phyloP scores from a whole-genome alignment of 2,329 filamentous ascomycete genomes.

The Ramularia endophylla region DNA sequence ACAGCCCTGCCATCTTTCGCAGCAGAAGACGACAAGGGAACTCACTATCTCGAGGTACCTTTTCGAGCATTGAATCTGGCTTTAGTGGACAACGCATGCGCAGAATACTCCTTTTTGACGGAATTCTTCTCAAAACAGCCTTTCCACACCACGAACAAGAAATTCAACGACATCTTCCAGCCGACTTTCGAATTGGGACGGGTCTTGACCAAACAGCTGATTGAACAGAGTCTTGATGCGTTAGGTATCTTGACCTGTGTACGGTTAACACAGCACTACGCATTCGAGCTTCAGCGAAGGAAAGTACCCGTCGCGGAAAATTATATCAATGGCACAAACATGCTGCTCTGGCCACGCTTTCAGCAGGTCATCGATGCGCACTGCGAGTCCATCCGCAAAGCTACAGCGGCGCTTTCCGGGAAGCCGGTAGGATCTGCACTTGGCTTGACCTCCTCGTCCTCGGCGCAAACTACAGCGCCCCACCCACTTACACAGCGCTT shows the following conservation, averaged over 20 bases:
- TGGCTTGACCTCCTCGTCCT: slow-evolving; percentile 50
- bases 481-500: slow-evolving; percentile 94
- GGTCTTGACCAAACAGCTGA: slow-evolving; percentile 66
- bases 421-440: slow-evolving; percentile 49
- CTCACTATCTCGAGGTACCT: slow-evolving; percentile 81
- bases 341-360: slow-evolving; percentile 94
- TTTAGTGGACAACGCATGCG: slow-evolving; percentile 85
- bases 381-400: slow-evolving; percentile 72
- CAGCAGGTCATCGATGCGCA: slow-evolving; percentile 92
- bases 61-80: slow-evolving; percentile 96
- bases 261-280: slow-evolving; percentile 84
- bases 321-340: slow-evolving; percentile 91
- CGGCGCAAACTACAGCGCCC: slow-evolving; percentile 69
- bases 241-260: slow-evolving; percentile 88
- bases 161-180: slow-evolving; percentile 83
- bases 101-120: slow-evolving; percentile 90
- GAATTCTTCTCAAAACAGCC: slow-evolving; percentile 80
- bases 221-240: slow-evolving; percentile 72
- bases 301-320: slow-evolving; percentile 83
- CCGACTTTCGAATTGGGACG: slow-evolving; percentile 83
- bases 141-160: slow-evolving; percentile 70
- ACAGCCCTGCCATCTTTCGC: slow-evolving; percentile 79
- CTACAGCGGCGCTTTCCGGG: slow-evolving; percentile 43
- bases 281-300: slow-evolving; percentile 87
- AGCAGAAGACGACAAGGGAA: slow-evolving; percentile 80